Conservation (phyloP, 345 rosid species). For the Carallia pectinifolia region DNA sequence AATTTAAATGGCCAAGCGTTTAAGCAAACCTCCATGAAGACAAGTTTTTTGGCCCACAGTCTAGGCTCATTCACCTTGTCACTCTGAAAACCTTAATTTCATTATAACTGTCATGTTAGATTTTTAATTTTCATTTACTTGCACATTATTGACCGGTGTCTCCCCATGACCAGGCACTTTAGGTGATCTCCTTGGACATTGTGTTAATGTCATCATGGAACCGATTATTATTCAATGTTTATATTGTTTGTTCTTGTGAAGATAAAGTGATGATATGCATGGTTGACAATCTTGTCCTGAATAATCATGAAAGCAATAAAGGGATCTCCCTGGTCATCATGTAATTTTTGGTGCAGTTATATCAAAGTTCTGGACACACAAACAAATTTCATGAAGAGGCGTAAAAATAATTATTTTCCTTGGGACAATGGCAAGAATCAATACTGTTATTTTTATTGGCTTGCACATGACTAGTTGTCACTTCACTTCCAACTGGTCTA, state of each 20-base stretch:
- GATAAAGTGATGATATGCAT: slow-evolving; percentile 3
- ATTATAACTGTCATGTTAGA: background rate
- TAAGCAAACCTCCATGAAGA: too few relatives aligned
- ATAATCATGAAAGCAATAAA: background rate
- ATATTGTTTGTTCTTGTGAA: background rate
- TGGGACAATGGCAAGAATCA: background rate
- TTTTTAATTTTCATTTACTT: background rate
- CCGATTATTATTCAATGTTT: background rate
- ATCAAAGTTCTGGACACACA: background rate
- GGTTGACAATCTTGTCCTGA: background rate
- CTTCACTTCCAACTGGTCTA: background rate
- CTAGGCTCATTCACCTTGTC: background rate
- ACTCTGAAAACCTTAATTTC: background rate
- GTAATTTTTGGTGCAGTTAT: background rate
- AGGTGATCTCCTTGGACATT: background rate
- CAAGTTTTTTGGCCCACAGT: too few relatives aligned
- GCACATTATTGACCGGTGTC: background rate
- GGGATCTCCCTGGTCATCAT: background rate
- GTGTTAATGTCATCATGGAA: background rate
- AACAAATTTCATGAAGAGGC: background rate
- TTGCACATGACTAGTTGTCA: background rate
- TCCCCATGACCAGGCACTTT: background rate
- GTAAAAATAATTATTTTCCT: background rate
- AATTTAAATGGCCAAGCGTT: background rate
- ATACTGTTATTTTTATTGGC: background rate